Conservation (phyloP, 75 land plant genomes). For the Chamaecyparis obtusa region DNA sequence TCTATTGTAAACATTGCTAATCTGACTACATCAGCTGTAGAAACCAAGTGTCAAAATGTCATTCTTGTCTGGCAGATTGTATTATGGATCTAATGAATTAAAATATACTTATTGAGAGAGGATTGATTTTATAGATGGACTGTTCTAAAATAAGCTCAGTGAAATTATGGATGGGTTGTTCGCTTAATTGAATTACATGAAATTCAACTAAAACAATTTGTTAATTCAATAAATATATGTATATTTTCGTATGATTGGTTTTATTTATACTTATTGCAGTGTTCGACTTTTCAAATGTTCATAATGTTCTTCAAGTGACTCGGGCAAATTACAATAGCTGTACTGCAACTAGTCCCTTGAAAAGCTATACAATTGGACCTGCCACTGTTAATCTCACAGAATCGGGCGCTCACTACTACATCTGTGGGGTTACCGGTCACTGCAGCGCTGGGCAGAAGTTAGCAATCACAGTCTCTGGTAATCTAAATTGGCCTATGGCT, state of each 20-base stretch:
- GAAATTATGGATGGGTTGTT: background rate
- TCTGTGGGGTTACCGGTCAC: slow-evolving; percentile 19
- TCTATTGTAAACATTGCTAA: background rate
- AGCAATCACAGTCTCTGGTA: slow-evolving; percentile 1
- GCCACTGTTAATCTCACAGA: slow-evolving; percentile 7
- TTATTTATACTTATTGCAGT: slow-evolving; percentile 16
- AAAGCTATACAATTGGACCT: background rate
- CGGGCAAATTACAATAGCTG: slow-evolving; percentile 15
- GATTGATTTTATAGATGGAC: background rate
- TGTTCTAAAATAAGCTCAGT: background rate
- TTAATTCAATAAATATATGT: background rate
- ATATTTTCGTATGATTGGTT: background rate
- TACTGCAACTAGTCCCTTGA: slow-evolving; percentile 11
- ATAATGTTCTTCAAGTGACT: slow-evolving; percentile 22
- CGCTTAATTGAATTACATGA: too few species aligned
- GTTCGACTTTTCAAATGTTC: slow-evolving; percentile 18
- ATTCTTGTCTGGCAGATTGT: background rate
- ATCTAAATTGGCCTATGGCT: too few species aligned
- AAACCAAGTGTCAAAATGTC: background rate
- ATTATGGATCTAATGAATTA: background rate
- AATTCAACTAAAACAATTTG: background rate
- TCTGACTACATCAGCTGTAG: background rate
- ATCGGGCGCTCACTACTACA: slow-evolving; percentile 10
- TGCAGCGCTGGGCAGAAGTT: slow-evolving; percentile 29
- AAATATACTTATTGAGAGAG: background rate